Evolutionary conservation across 2,329 filamentous ascomycete genomes (phyloP).

Genomic region (Septoria linicola): DNA sequence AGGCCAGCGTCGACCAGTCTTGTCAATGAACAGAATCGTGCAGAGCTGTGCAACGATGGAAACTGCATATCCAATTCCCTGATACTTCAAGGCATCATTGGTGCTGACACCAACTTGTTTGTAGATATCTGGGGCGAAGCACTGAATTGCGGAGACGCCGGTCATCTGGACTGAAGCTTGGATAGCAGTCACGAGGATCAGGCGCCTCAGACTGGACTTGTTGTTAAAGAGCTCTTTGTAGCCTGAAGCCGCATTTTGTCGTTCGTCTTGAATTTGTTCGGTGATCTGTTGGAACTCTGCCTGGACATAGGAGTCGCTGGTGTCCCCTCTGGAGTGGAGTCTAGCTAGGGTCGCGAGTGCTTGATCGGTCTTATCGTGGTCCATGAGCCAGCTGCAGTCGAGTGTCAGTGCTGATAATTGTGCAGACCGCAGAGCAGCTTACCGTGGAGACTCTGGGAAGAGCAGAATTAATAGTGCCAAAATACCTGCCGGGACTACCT

Average conservation of each 20-base stretch:
- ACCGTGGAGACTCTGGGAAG: slow-evolving; percentile 36
- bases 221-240: slow-evolving; percentile 30
- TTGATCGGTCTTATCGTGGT: slow-evolving; percentile 30
- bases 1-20: slow-evolving; percentile 26
- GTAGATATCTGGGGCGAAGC: slow-evolving; percentile 34
- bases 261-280: slow-evolving; percentile 16
- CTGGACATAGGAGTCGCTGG: slow-evolving; percentile 28
- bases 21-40: slow-evolving; percentile 30
- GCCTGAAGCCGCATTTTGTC: slow-evolving; percentile 16
- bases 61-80: slow-evolving; percentile 28
- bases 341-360: slow-evolving; percentile 27
- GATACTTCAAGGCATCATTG: slow-evolving; percentile 23
- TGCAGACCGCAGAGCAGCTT: too few relatives aligned
- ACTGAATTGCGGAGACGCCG: slow-evolving; percentile 34
- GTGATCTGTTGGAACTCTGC: slow-evolving; percentile 28
- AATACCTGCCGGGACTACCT: slow-evolving; percentile 42
- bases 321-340: slow-evolving; percentile 31
- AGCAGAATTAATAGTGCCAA: slow-evolving; percentile 41
- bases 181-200: slow-evolving; percentile 29
- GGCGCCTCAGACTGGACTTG: slow-evolving; percentile 29
- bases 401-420: too few relatives aligned
- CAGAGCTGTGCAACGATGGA: slow-evolving; percentile 24
- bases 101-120: slow-evolving; percentile 28
- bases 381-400: slow-evolving; percentile 36
- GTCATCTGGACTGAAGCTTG: slow-evolving; percentile 36